phyloP scores from a whole-genome alignment of 2,329 filamentous ascomycete species.

The Fusarium dlaminii region DNA sequence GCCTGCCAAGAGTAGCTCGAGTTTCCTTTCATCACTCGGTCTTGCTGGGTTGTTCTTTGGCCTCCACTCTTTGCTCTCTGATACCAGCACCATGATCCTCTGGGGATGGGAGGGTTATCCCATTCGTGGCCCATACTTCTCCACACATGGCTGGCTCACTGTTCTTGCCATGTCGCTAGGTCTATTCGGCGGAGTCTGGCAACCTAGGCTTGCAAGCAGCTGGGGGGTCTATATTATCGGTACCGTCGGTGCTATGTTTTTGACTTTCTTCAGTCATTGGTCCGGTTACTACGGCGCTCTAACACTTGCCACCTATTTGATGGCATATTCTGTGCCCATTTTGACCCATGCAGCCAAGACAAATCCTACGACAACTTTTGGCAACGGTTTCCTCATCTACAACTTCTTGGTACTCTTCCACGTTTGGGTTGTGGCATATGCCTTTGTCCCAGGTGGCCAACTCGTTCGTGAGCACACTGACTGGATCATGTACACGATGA shows the following conservation, averaged over 20 bases:
- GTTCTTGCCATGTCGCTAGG: constrained; percentile 88
- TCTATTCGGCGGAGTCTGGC: constrained; percentile 77
- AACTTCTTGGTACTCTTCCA: constrained; percentile 97
- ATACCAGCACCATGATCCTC: constrained; percentile 98
- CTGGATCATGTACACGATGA: constrained; percentile 90
- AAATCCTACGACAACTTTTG: constrained; percentile 82
- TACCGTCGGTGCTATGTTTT: constrained; percentile 78
- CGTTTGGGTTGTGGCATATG: constrained; percentile 98
- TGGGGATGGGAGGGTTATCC: constrained; percentile 99
- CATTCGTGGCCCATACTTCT: constrained; percentile 85
- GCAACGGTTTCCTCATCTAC: constrained; percentile 88
- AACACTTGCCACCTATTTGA: constrained; percentile 78
- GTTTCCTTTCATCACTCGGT: constrained; percentile 77
- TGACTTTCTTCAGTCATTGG: constrained; percentile 86
- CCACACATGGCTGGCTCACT: constrained; percentile 89
- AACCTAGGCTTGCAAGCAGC: constrained; percentile 74
- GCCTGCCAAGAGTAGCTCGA: constrained; percentile 67
- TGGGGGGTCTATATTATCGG: constrained; percentile 84
- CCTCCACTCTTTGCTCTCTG: constrained; percentile 90
- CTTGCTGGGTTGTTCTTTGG: constrained; percentile 87
- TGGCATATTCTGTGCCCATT: constrained; percentile 79
- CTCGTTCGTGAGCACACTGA: constrained; percentile 94
- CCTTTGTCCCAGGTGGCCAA: constrained; percentile 94
- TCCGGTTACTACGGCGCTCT: constrained; percentile 88
- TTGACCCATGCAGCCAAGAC: constrained; percentile 80